phyloP scores from a whole-genome alignment of 805 yeast species.

The Hanseniaspora thailandica region DNA sequence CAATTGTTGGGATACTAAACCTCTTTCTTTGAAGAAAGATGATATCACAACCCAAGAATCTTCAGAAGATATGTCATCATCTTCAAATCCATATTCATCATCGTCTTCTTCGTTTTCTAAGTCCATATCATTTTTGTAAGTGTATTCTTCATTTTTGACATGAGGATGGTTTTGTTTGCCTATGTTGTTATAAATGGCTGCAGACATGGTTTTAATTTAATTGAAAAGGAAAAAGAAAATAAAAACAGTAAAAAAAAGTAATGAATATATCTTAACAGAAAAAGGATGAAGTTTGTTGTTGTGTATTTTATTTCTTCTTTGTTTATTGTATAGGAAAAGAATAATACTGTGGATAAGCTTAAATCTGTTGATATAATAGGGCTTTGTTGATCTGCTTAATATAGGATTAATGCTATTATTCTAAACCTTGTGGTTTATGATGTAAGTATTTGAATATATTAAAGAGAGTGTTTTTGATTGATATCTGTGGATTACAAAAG shows the following conservation, averaged over 20 bases:
- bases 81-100: constrained; percentile 61
- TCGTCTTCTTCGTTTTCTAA: constrained; percentile 30
- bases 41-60: constrained; percentile 99
- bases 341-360: too few species aligned
- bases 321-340: too few species aligned
- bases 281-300: too few species aligned
- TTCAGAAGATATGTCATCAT: constrained; percentile 77
- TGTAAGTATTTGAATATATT: background rate
- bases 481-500: background rate
- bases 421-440: background rate
- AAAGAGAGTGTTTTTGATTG: background rate
- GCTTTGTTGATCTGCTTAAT: background rate
- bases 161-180: background rate
- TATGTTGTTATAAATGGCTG: constrained; percentile 9
- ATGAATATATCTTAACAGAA: too few species aligned
- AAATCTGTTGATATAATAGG: too few species aligned
- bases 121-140: background rate
- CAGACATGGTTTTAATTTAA: background rate
- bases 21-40: constrained; percentile 89
- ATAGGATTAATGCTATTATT: background rate
- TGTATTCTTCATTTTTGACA: constrained; percentile 3
- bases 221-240: background rate
- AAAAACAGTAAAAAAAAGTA: too few species aligned
- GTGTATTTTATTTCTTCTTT: too few species aligned
- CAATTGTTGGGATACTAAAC: constrained; percentile 92